Conservation (phyloP, 495 filamentous ascomycete genomes). For the Niebla homalea region DNA sequence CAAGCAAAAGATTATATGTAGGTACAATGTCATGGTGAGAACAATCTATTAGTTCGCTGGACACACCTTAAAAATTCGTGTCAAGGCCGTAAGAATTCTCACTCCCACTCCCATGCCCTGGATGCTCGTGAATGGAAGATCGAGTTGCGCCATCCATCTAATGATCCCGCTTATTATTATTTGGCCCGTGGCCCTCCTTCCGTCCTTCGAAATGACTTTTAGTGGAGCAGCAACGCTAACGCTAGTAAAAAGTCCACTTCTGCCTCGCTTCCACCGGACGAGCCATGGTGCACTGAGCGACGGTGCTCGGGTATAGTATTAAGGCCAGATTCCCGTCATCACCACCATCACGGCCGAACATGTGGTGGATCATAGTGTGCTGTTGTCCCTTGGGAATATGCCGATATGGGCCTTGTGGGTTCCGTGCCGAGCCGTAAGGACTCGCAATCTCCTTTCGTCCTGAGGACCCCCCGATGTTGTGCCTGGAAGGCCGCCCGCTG, state of each 20-base stretch:
- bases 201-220: conserved; percentile 1
- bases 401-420: not conserved
- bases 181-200: too few relatives aligned
- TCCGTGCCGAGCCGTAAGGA: not conserved
- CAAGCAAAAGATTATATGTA: too few relatives aligned
- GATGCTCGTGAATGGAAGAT: too few relatives aligned
- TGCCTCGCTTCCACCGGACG: not conserved
- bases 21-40: too few relatives aligned
- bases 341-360: not conserved
- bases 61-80: too few relatives aligned
- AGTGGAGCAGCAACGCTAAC: conserved; percentile 6
- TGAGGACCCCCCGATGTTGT: not conserved
- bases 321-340: too few relatives aligned
- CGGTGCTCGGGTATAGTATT: not conserved
- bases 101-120: too few relatives aligned
- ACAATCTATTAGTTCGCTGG: too few relatives aligned
- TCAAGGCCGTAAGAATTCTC: too few relatives aligned
- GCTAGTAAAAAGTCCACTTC: conserved; percentile 2
- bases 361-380: not conserved
- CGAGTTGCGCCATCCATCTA: too few relatives aligned
- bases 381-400: not conserved
- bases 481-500: not conserved
- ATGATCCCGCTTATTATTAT: too few relatives aligned
- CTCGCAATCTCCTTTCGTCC: not conserved
- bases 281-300: not conserved